Evolutionary conservation across 805 yeast species (phyloP), one percentile per base, ranked within the genome.

Genomic region (Pichia scutulata): DNA sequence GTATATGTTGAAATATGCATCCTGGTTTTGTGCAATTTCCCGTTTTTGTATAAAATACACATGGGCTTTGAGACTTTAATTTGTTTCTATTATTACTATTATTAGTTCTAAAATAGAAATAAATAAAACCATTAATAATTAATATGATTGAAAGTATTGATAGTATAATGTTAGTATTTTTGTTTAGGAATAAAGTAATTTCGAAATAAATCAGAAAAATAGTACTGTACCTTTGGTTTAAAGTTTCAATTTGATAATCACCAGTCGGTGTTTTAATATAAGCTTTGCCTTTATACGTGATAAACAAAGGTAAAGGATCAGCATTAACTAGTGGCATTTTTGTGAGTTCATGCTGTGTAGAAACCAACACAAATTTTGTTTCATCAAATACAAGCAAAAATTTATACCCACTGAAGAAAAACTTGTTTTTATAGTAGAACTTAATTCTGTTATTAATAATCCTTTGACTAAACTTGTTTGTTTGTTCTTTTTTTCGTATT

Each of bases 1-100:
- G 64, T 44, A 76, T 74, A 60, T 86, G 93, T 5, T 61, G 60
- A 57, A 73, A 82, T 23, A 68, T 69, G 61, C 93, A 86, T 21
- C 68, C 60, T 19, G 78, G 80, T 54, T 76, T 75, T 45, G 68
- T 66, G 60, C 93, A 73, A 63, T 51, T 53, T 58, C 78, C 78
- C 42, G 69, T 61, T 53, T 73, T 62, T 14, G 70, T 60, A 57
- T 63, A 73, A 40, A 55, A 64, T 5, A 64, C 64, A 41, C 54
- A 52, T 8, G 14, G 33, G 6, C 40, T 42, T 8, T 25, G 18
- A 18, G 37, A 14, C 14, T 7, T 13, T 39, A 16, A 10, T 9
- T 7, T 39, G 5, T n/a, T 25, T 7, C 18, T 23, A 30, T 33
- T 26, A 4, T 22, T 18, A 21, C 10, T n/a, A 18, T 16, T 13